These are phyloP conservation scores for Heritiera littoralis DNA, from an alignment of 345 rosid species.

Conservation along the genomic window DNA sequence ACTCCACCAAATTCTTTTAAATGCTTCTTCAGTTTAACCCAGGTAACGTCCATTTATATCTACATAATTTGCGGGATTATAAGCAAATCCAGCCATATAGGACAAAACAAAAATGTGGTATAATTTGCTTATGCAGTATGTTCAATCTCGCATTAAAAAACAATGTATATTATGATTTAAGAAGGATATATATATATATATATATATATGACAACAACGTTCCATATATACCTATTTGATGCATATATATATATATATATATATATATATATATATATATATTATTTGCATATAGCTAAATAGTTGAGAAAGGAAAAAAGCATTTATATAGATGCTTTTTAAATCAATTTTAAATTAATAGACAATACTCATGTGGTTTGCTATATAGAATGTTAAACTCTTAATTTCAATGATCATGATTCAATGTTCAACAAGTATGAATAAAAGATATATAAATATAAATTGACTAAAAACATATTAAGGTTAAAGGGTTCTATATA, in stretches of 20 bases:
- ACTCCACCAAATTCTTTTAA: constrained; percentile 22
- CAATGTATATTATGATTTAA: background rate
- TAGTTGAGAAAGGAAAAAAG: background rate
- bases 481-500: too few species aligned
- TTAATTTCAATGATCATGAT: too few species aligned
- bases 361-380: too few species aligned
- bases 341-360: too few species aligned
- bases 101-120: background rate
- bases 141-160: background rate
- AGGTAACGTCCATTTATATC: background rate
- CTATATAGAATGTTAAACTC: too few species aligned
- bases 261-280: too few species aligned
- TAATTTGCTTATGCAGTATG: background rate
- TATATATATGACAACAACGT: background rate
- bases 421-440: too few species aligned
- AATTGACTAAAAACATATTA: too few species aligned
- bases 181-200: background rate
- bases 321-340: too few species aligned
- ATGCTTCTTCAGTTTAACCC: constrained; percentile 5
- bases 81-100: background rate
- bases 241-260: too few species aligned
- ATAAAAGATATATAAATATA: too few species aligned
- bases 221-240: background rate
- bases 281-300: background rate
- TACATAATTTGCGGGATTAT: background rate